Evolutionary conservation across 108 stramenopile species (phyloP).

Genomic region (Mediolabrus comicus): DNA sequence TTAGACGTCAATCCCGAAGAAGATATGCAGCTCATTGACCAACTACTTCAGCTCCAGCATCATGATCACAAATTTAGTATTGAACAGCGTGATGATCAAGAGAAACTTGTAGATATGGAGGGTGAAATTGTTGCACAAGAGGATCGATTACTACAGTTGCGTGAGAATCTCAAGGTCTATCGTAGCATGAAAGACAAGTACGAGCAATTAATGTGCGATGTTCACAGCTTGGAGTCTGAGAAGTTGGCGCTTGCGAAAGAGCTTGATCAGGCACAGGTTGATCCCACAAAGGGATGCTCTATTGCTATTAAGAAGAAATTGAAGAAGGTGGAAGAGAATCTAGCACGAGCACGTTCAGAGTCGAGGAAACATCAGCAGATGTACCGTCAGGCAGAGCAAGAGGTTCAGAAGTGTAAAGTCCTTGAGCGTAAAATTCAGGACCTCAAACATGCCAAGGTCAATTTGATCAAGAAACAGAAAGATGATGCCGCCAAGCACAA

Average conservation of each 20-base stretch:
- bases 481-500: slow-evolving; percentile 64
- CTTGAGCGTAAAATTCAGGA: slow-evolving; percentile 78
- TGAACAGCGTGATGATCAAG: slow-evolving; percentile 55
- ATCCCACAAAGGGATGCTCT: slow-evolving; percentile 76
- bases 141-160: slow-evolving; percentile 63
- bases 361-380: slow-evolving; percentile 73
- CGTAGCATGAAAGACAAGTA: slow-evolving; percentile 81
- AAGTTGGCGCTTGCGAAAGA: slow-evolving; percentile 65
- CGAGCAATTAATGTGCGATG: slow-evolving; percentile 75
- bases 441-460: slow-evolving; percentile 69
- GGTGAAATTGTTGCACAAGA: slow-evolving; percentile 79
- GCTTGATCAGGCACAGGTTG: slow-evolving; percentile 64
- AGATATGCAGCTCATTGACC: slow-evolving; percentile 83
- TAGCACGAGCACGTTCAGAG: slow-evolving; percentile 67
- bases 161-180: slow-evolving; percentile 77
- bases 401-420: slow-evolving; percentile 66
- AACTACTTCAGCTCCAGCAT: slow-evolving; percentile 80
- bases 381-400: slow-evolving; percentile 71
- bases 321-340: slow-evolving; percentile 67
- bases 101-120: slow-evolving; percentile 64
- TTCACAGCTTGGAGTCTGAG: slow-evolving; percentile 74
- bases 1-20: slow-evolving; percentile 80
- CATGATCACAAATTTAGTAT: slow-evolving; percentile 70
- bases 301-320: slow-evolving; percentile 72
- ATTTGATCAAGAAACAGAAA: slow-evolving; percentile 76